Base-by-base conservation (phyloP, 768 basidiomycete genomes). In the Cystobasidium tubakii region DNA sequence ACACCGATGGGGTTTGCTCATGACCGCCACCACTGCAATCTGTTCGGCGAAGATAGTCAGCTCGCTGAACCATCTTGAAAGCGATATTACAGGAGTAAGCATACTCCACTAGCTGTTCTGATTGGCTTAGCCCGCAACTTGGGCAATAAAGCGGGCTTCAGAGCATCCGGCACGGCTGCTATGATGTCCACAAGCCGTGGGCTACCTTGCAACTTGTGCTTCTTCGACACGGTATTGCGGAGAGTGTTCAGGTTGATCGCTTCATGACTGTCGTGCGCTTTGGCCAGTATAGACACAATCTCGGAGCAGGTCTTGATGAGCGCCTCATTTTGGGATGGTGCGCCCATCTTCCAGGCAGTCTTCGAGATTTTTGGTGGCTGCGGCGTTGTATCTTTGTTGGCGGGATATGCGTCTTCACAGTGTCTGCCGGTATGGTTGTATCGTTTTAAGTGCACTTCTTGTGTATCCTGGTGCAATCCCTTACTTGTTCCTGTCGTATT, bases 11-110 rank as follows among this genome's bases (percentile, higher is more conserved):
- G 96, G 96, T 80, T 98, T 99, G 84, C 93, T 95, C 96, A 99
- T 99, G n/a, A 99, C 95, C 10, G 96, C 96, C 17, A 99, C 96
- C 27, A 98, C 95, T 19, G 95, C 96, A 73, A 98, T 94, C 92
- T 95, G 74, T 13, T 4, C 9, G n/a, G 74, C 1, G 72, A n/a
- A 66, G 33, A 21, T 21, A 15, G 27, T 66, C 19, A 31, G 54
- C 43, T 21, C 46, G 33, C 55, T 19, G 64, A 6, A 31, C 6
- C 31, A 34, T 39, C 34, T 21, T 4, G 63, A 53, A 21, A 29
- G 17, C 25, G 50, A 1, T n/a, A 33, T 9, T 39, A 17, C 10
- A 43, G 9, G 76, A 25, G 17, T 2, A 9, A 84, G 46, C 88
- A 79, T 78, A 94, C 94, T 73, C 96, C 95, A 82, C 92, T 95